Evolutionary conservation across 768 basidiomycete genomes (phyloP).

Genomic region (Fomitopsis serialis): DNA sequence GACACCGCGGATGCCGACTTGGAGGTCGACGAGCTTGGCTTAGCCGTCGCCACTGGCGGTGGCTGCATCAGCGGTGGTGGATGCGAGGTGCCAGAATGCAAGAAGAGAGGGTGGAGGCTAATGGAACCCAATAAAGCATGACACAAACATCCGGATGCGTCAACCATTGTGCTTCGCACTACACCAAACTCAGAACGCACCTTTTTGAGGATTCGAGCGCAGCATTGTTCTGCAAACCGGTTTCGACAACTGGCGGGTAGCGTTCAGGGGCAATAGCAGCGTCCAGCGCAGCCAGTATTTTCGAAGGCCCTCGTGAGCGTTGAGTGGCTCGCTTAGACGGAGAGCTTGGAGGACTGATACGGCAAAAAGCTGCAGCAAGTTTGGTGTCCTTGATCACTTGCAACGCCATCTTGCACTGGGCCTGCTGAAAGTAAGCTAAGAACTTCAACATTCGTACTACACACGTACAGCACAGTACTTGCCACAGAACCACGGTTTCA

Average conservation of each 20-base stretch:
- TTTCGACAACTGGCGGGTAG: background rate
- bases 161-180: background rate
- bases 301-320: constrained; percentile 8
- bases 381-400: constrained; percentile 14
- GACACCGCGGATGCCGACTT: background rate
- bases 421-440: no score
- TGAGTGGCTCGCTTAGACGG: constrained; percentile 6
- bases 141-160: background rate
- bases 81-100: background rate
- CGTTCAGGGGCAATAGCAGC: constrained; percentile 9
- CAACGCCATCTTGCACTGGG: background rate
- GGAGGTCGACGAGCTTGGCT: background rate
- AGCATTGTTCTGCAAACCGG: background rate
- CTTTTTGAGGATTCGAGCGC: background rate
- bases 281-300: constrained; percentile 17
- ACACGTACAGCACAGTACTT: no score
- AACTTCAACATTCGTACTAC: no score
- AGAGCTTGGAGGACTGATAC: constrained; percentile 14
- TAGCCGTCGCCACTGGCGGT: no score
- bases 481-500: no score
- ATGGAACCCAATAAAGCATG: background rate
- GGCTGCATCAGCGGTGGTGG: no score
- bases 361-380: constrained; percentile 5
- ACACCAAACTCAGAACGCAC: background rate
- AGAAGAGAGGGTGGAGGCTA: background rate